Base-by-base conservation (phyloP, 2,329 filamentous ascomycete species). In the Lecanicillium sp. region DNA sequence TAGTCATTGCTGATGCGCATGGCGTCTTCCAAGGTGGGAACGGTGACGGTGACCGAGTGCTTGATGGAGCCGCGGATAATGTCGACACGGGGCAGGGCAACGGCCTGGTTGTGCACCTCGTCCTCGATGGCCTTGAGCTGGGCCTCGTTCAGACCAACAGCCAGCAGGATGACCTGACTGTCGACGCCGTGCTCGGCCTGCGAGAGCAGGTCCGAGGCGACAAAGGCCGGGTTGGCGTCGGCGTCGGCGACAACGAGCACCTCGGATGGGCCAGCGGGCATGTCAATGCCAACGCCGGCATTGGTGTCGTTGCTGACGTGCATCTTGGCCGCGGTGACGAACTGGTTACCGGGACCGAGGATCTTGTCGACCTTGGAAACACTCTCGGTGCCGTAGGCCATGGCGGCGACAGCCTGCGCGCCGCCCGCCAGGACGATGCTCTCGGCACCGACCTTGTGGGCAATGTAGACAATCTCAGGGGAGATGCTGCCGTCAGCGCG, bases 301-400 rank as follows among this genome's bases (percentile, higher is more conserved):
- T 90, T 94, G 37, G 93, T 97, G 64, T 98, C 93, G 67, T 98
- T 98, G 67, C 86, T 88, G 36, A 98, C 93, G 58, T 90, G 78
- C 93, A 98, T 98, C 79, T 98, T 98, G 44, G 88, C 93, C 1
- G 93, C 93, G 0, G 93, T 98, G 33, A 98, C 93, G 62, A 97
- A 98, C 67, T 97, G 93, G 69, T 98, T 98, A 29, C 93, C 93
- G 3, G 93, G 93, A 0, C 93, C 93, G 11, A 97, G 81, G 58
- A 98, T 96, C 79, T 98, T 98, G 75, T 98, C 93, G 7, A 98
- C 93, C 73, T 98, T 98, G 66, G 76, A 87, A 43, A 98, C 82
- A 58, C 84, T 91, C 68, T 96, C 86, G 1, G 93, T 98, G 40
- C 93, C 93, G 69, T 98, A 98, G 2, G 93, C 93, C 84, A 98